Evolutionary conservation across 345 rosid genomes (phyloP).

Genomic region (Hypericum androsaemum): DNA sequence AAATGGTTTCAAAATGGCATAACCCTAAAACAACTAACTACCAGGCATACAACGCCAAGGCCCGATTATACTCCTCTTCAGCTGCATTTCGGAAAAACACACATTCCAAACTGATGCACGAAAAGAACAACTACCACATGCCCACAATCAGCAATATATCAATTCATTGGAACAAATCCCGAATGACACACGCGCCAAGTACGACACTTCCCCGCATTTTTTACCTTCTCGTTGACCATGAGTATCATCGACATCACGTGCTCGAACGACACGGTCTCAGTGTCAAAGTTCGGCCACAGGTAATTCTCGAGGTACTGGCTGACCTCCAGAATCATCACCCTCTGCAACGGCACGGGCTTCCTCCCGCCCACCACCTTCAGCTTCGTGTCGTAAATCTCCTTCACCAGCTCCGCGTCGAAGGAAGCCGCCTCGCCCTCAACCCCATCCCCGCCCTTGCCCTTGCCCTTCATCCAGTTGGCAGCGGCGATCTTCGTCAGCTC

Average conservation of each 20-base stretch:
- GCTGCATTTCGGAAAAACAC: too few relatives aligned
- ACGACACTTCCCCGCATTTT: neutral
- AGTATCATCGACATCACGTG: slow-evolving; percentile 97
- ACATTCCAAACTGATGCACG: too few relatives aligned
- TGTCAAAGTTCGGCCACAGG: slow-evolving; percentile 85
- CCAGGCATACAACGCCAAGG: too few relatives aligned
- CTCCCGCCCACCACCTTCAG: slow-evolving; percentile 58
- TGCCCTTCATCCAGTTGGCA: slow-evolving; percentile 61
- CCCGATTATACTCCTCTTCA: too few relatives aligned
- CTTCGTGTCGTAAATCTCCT: slow-evolving; percentile 72
- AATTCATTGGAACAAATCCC: too few relatives aligned
- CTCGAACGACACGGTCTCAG: slow-evolving; percentile 69
- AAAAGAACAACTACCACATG: too few relatives aligned
- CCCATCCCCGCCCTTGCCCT: slow-evolving; percentile 23
- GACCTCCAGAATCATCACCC: slow-evolving; percentile 94
- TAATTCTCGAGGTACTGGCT: slow-evolving; percentile 95
- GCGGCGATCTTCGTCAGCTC: slow-evolving; percentile 66
- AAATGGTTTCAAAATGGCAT: too few relatives aligned
- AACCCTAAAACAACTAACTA: too few relatives aligned
- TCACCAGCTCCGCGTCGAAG: slow-evolving; percentile 72
- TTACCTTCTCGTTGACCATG: slow-evolving; percentile 92
- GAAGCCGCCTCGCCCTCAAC: slow-evolving; percentile 21
- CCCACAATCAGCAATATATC: too few relatives aligned
- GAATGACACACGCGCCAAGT: too few relatives aligned
- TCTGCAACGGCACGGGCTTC: slow-evolving; percentile 79